phyloP scores from a whole-genome alignment of 306 rosid species.

The Phaseolus lunatus region DNA sequence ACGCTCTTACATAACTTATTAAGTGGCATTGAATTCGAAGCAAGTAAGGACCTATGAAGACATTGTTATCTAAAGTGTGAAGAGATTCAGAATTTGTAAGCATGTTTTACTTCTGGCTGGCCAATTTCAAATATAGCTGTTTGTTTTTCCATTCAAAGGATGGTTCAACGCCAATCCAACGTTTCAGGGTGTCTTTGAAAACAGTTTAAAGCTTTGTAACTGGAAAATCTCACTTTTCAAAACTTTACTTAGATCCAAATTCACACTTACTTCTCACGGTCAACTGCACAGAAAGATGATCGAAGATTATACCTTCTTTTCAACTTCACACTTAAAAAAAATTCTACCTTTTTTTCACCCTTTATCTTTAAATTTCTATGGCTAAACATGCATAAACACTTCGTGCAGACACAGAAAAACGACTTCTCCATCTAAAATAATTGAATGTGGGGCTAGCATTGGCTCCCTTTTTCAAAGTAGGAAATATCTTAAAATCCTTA shows the following conservation, averaged over 20 bases:
- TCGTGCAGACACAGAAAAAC: background rate
- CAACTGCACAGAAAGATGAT: background rate
- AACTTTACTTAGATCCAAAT: background rate
- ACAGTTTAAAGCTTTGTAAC: no score
- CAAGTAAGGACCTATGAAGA: background rate
- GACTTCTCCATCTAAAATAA: slow-evolving; percentile 9
- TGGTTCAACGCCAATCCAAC: background rate
- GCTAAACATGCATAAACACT: background rate
- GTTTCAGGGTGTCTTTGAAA: background rate
- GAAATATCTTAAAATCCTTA: slow-evolving; percentile 7
- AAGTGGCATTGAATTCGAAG: background rate
- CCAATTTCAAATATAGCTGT: background rate
- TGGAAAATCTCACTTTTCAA: background rate
- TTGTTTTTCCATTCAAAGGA: background rate
- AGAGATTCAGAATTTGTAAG: background rate
- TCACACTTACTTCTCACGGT: background rate
- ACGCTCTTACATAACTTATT: background rate
- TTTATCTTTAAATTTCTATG: background rate
- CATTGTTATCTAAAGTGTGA: background rate
- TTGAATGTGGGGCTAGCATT: background rate
- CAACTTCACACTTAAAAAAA: background rate
- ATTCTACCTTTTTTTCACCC: background rate
- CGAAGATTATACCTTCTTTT: background rate
- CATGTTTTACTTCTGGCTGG: background rate
- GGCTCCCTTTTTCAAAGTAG: background rate